Base-by-base conservation (phyloP, 2,329 filamentous ascomycete species). In the Biscogniauxia mediterranea region DNA sequence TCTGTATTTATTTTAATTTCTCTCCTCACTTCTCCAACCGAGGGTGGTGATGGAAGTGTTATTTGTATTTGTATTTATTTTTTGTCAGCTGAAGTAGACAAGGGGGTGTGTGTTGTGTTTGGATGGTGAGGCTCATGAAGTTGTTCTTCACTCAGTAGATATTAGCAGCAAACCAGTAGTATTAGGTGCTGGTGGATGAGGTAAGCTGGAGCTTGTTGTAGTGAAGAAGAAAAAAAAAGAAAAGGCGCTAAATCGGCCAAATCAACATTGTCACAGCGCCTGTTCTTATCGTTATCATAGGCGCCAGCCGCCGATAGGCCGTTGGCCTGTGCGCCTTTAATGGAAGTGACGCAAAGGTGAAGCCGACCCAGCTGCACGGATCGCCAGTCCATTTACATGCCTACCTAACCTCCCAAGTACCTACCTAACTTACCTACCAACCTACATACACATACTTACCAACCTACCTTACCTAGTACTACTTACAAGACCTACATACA, bases 241-340 rank as follows among this genome's bases (percentile, higher is more conserved):
- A n/a, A 46, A n/a, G 50, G 59, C 61, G 65, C 62, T 65, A 64
- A 38, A 63, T 64, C 17, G 28, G 56, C 59, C 65, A 65, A 67
- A 68, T 68, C 66, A 66, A 54, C 59, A 59, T 53, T 57, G 58
- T 63, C 46, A 57, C 55, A 58, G 66, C 56, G 60, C 55, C 49
- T 62, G 53, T 55, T 55, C 49, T 61, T 61, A 57, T 64, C 50
- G 53, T 28, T 61, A 60, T 63, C 62, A 56, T 28, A 38, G 52
- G 54, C 54, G 57, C 52, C 32, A 42, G 50, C 49, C 56, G 58
- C 56, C 63, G 7, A 32, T 52, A 23, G 32, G 20, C n/a, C 46
- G 13, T 38, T 17, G 42, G 26, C 9, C 28, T 28, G 53, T 60
- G 42, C 23, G 5, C 23, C 32, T 21, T 32, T n/a, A 38, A 19